Evolutionary conservation across 495 filamentous ascomycete species (phyloP).

Genomic region (Penicillium bialowiezense): DNA sequence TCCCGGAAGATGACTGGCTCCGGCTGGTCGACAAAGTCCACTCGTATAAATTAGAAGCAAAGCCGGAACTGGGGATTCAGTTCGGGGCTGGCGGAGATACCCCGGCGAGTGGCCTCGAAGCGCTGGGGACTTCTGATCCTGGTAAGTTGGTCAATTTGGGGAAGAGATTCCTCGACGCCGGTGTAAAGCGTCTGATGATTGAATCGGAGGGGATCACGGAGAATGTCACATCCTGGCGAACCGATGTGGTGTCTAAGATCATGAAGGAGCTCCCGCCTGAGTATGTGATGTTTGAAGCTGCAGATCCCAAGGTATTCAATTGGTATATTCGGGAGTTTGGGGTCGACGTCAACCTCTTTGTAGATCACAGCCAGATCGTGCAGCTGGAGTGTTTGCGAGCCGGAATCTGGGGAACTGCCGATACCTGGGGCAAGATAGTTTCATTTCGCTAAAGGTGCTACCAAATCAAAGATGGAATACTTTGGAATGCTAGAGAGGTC

Average conservation of each 20-base stretch:
- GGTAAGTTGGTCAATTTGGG: conserved; percentile 49
- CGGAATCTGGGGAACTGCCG: conserved; percentile 57
- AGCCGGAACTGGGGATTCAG: conserved; percentile 59
- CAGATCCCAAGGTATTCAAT: conserved; percentile 56
- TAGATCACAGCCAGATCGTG: conserved; percentile 61
- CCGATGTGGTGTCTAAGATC: conserved; percentile 54
- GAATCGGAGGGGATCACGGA: conserved; percentile 63
- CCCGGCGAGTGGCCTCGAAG: conserved; percentile 43
- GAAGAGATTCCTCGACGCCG: conserved; percentile 50
- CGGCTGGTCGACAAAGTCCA: conserved; percentile 55
- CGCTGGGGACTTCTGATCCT: conserved; percentile 52
- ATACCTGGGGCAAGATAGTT: conserved; percentile 58
- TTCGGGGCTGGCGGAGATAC: conserved; percentile 61
- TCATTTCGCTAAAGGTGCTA: conserved; percentile 35
- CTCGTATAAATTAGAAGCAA: conserved; percentile 49
- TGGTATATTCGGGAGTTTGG: conserved; percentile 62
- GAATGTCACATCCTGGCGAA: conserved; percentile 55
- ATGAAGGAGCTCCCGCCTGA: conserved; percentile 52
- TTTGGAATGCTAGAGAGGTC: no score
- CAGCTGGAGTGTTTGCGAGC: conserved; percentile 51
- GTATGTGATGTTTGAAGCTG: conserved; percentile 62
- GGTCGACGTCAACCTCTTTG: conserved; percentile 58
- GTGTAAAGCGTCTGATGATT: conserved; percentile 59
- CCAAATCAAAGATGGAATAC: not conserved
- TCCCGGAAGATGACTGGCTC: conserved; percentile 56